Evolutionary conservation across 805 yeast genomes (phyloP).

Genomic region (Candida mattraensis): DNA sequence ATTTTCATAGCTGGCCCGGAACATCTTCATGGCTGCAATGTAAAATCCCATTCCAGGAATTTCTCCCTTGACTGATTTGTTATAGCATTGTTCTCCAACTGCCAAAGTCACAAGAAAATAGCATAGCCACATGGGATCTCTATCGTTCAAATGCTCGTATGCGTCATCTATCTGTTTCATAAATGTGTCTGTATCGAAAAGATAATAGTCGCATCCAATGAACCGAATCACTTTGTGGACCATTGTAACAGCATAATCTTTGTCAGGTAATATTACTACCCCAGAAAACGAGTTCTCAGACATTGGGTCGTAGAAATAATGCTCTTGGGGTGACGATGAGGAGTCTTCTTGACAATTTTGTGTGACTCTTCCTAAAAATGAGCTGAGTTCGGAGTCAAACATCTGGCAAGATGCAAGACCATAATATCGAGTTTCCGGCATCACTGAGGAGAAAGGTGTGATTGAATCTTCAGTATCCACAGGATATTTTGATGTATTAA

Average conservation of each 20-base stretch:
- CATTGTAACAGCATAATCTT: conserved; percentile 17
- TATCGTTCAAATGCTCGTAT: conserved; percentile 19
- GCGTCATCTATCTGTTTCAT: conserved; percentile 17
- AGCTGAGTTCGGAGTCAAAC: conserved; percentile 15
- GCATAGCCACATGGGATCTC: conserved; percentile 16
- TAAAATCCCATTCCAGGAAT: conserved; percentile 32
- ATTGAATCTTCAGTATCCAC: conserved; percentile 5
- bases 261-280: conserved; percentile 21
- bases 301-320: conserved; percentile 14
- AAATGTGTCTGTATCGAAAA: conserved; percentile 16
- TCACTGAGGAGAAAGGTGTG: conserved; percentile 1
- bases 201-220: conserved; percentile 15
- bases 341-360: conserved; percentile 2
- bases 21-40: conserved; percentile 27
- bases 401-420: conserved; percentile 14
- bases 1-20: conserved; percentile 25
- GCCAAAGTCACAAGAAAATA: conserved; percentile 21
- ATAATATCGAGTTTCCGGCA: conserved; percentile 1
- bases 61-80: conserved; percentile 13
- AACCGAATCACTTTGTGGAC: conserved; percentile 14
- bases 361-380: conserved; percentile 11
- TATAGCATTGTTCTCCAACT: conserved; percentile 19
- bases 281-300: conserved; percentile 16
- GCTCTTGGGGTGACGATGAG: conserved; percentile 5
- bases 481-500: conserved; percentile 1